These are phyloP conservation scores for Torulaspora pretoriensis DNA, from an alignment of 1,139 yeast genomes.

Conservation along the genomic window DNA sequence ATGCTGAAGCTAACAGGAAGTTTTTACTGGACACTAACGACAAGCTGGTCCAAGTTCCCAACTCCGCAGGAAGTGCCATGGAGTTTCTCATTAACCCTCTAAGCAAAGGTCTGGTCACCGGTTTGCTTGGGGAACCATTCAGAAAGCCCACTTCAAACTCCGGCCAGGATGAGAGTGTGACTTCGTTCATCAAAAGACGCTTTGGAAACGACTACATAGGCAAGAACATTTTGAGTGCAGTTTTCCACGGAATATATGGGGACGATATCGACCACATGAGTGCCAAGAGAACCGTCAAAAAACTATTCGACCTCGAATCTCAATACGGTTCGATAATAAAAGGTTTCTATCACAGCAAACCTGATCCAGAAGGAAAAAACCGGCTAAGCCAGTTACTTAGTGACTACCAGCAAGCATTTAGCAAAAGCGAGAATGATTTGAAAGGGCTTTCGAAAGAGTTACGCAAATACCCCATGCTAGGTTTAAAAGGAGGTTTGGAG, in stretches of 20 bases:
- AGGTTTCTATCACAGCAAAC: constrained; percentile 31
- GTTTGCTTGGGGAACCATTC: constrained; percentile 40
- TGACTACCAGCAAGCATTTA: constrained; percentile 26
- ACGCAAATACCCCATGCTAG: constrained; percentile 50
- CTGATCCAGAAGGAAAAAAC: constrained; percentile 18
- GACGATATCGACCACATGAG: constrained; percentile 72
- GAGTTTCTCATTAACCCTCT: constrained; percentile 46
- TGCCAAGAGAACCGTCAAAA: constrained; percentile 53
- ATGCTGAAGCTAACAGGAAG: constrained; percentile 57
- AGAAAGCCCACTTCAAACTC: constrained; percentile 25
- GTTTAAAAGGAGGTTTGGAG: constrained; percentile 52
- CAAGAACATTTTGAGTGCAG: constrained; percentile 69
- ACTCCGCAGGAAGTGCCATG: constrained; percentile 39
- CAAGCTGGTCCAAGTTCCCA: constrained; percentile 47
- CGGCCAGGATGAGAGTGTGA: constrained; percentile 64
- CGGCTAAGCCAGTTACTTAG: constrained; percentile 12
- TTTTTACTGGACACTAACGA: constrained; percentile 46
- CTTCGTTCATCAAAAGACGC: constrained; percentile 61
- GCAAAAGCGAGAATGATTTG: constrained; percentile 43
- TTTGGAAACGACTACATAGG: constrained; percentile 56
- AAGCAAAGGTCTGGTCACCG: constrained; percentile 40
- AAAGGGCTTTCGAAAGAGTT: constrained; percentile 38
- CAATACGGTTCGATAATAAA: constrained; percentile 56
- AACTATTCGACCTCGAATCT: constrained; percentile 53
- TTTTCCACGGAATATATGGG: constrained; percentile 87